A percentile compares a stretch with the other conserved stretches of the same genome.
These are phyloP conservation scores for Metarhizium robertsii DNA, from an alignment of 2,329 filamentous ascomycete species.

Conservation along the genomic window DNA sequence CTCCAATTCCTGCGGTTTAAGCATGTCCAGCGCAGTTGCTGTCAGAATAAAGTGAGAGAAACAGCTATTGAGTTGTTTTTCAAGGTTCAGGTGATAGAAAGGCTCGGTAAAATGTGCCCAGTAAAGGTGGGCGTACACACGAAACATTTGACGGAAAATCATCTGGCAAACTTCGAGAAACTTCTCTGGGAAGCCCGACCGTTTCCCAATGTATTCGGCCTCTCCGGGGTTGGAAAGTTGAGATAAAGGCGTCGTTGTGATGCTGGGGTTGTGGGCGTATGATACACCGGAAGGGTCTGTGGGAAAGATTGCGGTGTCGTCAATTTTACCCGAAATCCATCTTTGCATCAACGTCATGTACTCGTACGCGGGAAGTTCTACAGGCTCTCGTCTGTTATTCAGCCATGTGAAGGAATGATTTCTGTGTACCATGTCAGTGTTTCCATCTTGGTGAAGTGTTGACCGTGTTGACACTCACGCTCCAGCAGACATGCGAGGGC, in stretches of 20 bases:
- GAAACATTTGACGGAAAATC: constrained; percentile 97
- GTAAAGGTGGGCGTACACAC: constrained; percentile 95
- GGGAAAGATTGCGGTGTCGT: constrained; percentile 82
- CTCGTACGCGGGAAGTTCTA: constrained; percentile 84
- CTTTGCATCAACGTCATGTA: constrained; percentile 95
- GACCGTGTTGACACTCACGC: constrained; percentile 49
- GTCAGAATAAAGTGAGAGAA: constrained; percentile 80
- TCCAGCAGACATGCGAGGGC: constrained; percentile 90
- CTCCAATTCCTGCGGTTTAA: constrained; percentile 83
- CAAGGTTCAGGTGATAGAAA: constrained; percentile 73
- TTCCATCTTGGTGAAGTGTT: background rate
- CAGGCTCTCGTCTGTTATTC: constrained; percentile 75
- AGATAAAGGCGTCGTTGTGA: constrained; percentile 50
- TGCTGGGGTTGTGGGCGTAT: constrained; percentile 51
- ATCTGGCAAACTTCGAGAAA: constrained; percentile 87
- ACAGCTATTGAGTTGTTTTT: constrained; percentile 77
- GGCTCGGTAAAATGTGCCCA: constrained; percentile 87
- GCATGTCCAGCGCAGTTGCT: constrained; percentile 70
- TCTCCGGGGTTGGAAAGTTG: constrained; percentile 53
- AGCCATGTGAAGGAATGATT: constrained; percentile 97
- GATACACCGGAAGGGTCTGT: constrained; percentile 69
- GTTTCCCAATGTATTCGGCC: constrained; percentile 76
- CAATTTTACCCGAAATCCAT: constrained; percentile 94
- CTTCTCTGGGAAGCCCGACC: constrained; percentile 82
- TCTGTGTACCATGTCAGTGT: constrained; percentile 21